These are phyloP conservation scores for Vitis rotundifolia DNA, from an alignment of 164 flowering plant genomes.

Conservation along the genomic window DNA sequence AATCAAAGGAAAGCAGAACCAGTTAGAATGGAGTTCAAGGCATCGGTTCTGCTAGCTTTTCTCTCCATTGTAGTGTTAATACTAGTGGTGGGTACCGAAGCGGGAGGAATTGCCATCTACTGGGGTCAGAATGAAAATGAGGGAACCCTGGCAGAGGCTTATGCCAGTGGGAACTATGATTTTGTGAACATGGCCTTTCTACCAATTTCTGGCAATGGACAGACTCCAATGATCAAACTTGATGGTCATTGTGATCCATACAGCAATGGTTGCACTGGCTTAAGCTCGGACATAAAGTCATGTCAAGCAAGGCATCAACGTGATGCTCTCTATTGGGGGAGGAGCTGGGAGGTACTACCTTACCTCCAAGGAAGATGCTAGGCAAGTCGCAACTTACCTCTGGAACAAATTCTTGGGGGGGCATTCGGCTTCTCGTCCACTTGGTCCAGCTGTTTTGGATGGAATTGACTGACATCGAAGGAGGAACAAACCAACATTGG, in stretches of 20 bases:
- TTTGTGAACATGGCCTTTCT: neutral
- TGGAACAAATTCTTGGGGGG: conserved; percentile 12
- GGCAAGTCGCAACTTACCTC: conserved; percentile 8
- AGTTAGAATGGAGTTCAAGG: too few relatives aligned
- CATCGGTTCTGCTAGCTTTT: too few relatives aligned
- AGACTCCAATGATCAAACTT: conserved; percentile 4
- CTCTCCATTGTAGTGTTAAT: too few relatives aligned
- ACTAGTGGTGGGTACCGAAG: neutral
- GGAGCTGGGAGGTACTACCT: conserved; percentile 11
- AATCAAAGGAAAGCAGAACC: too few relatives aligned
- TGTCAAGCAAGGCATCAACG: conserved; percentile 12
- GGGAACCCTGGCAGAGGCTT: conserved; percentile 16
- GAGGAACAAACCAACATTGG: conserved; percentile 12
- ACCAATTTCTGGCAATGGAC: conserved; percentile 5
- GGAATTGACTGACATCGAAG: conserved; percentile 20
- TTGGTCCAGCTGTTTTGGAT: conserved; percentile 14
- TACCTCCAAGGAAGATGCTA: neutral
- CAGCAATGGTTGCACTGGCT: conserved; percentile 3
- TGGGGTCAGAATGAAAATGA: conserved; percentile 31
- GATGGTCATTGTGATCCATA: conserved; percentile 9
- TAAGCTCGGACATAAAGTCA: conserved; percentile 8
- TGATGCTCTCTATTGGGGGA: conserved; percentile 8
- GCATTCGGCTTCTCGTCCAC: neutral
- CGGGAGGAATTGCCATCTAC: conserved; percentile 23
- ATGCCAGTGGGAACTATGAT: too few relatives aligned